Conservation (phyloP, 2,329 filamentous ascomycete species). For the Parascedosporium putredinis region DNA sequence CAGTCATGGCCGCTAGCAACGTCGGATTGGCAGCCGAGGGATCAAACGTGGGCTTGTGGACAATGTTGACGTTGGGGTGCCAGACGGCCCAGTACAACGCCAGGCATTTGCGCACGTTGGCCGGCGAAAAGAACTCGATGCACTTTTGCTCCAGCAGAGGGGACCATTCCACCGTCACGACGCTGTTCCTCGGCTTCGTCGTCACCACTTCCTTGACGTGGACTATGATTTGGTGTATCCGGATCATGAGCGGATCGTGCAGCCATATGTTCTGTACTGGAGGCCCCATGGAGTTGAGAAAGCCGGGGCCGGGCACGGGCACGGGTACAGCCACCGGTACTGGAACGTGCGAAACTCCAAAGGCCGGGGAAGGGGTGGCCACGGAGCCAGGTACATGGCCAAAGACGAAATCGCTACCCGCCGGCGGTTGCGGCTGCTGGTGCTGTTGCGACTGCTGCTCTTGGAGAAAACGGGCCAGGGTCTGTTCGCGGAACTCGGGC, state of each 20-base stretch:
- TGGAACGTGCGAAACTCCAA: too few species aligned
- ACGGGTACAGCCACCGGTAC: too few species aligned
- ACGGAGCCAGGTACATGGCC: background rate
- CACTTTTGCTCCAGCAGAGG: constrained; percentile 18
- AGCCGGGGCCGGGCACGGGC: background rate
- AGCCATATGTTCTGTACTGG: constrained; percentile 9
- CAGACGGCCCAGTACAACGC: constrained; percentile 25
- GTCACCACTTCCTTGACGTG: constrained; percentile 23
- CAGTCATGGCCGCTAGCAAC: constrained; percentile 23
- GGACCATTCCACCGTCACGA: constrained; percentile 23
- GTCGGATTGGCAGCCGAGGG: constrained; percentile 17
- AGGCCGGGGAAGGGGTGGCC: too few species aligned
- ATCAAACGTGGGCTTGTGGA: constrained; percentile 25
- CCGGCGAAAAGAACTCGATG: constrained; percentile 17
- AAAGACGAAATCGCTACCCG: background rate
- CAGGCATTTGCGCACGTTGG: constrained; percentile 20
- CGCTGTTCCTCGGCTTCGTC: constrained; percentile 23
- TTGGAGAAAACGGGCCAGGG: constrained; percentile 13
- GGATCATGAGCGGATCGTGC: constrained; percentile 22
- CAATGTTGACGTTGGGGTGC: constrained; percentile 25
- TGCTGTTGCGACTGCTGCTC: too few species aligned
- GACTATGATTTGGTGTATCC: constrained; percentile 24
- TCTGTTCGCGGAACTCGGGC: constrained; percentile 19
- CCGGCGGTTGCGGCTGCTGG: too few species aligned
- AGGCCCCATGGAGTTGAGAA: constrained; percentile 11